Conservation (phyloP, 1,139 yeast genomes). For the Hansenula sp. region DNA sequence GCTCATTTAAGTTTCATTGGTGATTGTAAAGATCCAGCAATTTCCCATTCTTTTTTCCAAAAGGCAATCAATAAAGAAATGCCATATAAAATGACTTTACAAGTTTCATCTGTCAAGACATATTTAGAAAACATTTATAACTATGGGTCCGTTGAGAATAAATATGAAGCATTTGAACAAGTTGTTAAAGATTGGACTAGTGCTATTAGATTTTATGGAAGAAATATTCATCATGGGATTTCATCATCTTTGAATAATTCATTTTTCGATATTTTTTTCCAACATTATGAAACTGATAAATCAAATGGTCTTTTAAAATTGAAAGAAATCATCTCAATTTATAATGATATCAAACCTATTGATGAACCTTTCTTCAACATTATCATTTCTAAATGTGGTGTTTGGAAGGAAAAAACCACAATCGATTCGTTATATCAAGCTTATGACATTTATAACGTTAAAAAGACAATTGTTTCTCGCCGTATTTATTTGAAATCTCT, state of each 20-base stretch:
- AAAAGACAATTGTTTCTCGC: conserved; percentile 66
- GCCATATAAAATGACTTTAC: conserved; percentile 70
- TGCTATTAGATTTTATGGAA: conserved; percentile 56
- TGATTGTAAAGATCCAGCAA: conserved; percentile 66
- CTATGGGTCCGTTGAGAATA: conserved; percentile 38
- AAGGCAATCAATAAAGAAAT: conserved; percentile 64
- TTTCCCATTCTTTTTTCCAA: conserved; percentile 71
- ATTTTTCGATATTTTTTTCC: conserved; percentile 66
- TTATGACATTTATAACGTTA: conserved; percentile 55
- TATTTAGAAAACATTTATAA: conserved; percentile 63
- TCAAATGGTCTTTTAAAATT: conserved; percentile 54
- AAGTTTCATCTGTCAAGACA: conserved; percentile 71
- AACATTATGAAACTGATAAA: conserved; percentile 49
- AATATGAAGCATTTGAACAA: conserved; percentile 35
- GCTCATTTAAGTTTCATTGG: conserved; percentile 82
- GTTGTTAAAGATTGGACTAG: conserved; percentile 63
- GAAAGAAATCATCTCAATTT: conserved; percentile 52
- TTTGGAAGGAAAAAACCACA: conserved; percentile 66
- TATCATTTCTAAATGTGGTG: conserved; percentile 60
- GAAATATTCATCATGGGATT: conserved; percentile 59
- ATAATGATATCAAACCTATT: conserved; percentile 52
- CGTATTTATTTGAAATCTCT: conserved; percentile 75
- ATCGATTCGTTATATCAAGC: conserved; percentile 48
- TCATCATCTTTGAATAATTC: conserved; percentile 67
- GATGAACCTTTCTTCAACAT: conserved; percentile 82